Conservation (phyloP, 2,329 filamentous ascomycete species). For the Botrytis deweyae region DNA sequence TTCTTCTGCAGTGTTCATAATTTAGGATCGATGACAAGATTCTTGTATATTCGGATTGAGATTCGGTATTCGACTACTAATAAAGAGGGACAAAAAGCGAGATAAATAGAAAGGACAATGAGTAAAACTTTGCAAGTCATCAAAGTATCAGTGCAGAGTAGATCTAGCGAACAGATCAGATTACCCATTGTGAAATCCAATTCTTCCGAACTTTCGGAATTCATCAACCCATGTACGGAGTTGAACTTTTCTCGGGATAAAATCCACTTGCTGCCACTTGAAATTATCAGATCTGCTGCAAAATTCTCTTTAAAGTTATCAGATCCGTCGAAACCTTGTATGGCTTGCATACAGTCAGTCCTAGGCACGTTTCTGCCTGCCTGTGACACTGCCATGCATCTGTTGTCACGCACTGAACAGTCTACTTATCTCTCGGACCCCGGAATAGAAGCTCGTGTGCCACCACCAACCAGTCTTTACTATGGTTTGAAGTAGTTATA, state of each 20-base stretch:
- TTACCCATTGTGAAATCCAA: not conserved
- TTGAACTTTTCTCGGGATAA: not conserved
- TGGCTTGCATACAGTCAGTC: not conserved
- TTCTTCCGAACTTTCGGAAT: not conserved
- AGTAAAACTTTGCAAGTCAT: not conserved
- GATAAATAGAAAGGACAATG: not conserved
- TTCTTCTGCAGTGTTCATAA: not conserved
- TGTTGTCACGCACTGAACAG: not conserved
- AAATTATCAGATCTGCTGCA: not conserved
- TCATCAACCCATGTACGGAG: not conserved
- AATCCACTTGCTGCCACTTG: not conserved
- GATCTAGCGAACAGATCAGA: not conserved
- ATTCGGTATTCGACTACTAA: not conserved
- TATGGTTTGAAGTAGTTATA: not conserved
- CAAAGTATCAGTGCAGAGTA: not conserved
- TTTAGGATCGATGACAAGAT: not conserved
- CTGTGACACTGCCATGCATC: not conserved
- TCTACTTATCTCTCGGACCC: not conserved
- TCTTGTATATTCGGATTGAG: not conserved
- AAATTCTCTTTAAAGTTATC: not conserved
- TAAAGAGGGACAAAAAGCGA: too few relatives aligned
- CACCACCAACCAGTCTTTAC: not conserved
- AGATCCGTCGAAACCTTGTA: not conserved
- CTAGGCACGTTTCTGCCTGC: not conserved
- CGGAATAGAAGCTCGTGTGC: not conserved